Percentiles rank a stretch among this genome's conserved stretches.
phyloP scores from a whole-genome alignment of 2,329 filamentous ascomycete genomes.

The Nemania sp. region DNA sequence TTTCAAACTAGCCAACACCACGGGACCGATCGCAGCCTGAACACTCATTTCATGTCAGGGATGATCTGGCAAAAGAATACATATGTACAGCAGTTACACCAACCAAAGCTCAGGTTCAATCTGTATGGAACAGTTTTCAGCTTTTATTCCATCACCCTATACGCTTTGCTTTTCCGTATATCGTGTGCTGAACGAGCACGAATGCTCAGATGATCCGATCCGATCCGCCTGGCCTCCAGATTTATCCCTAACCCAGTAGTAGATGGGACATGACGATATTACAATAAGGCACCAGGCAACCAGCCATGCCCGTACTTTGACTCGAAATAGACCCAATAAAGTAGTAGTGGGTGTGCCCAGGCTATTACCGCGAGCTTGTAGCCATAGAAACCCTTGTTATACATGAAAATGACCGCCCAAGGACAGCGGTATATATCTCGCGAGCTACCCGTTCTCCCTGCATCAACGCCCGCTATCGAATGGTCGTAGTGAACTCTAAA shows the following conservation, averaged over 20 bases:
- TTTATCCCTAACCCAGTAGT: too few relatives aligned
- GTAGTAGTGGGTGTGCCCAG: constrained; percentile 5
- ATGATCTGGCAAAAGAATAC: too few relatives aligned
- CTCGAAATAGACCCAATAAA: constrained; percentile 9
- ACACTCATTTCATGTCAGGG: too few relatives aligned
- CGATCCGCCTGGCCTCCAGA: background rate
- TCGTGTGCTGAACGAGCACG: background rate
- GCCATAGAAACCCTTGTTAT: constrained; percentile 19
- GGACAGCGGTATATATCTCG: background rate
- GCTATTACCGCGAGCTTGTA: background rate
- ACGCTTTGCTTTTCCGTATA: background rate
- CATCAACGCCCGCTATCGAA: constrained; percentile 19
- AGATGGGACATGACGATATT: background rate
- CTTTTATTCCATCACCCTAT: too few relatives aligned
- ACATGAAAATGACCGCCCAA: constrained; percentile 14
- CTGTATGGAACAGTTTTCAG: too few relatives aligned
- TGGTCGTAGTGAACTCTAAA: background rate
- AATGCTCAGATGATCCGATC: background rate
- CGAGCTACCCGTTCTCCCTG: background rate
- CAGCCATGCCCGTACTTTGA: too few relatives aligned
- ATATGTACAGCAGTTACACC: too few relatives aligned
- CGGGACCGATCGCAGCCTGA: too few relatives aligned
- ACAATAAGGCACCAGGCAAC: background rate
- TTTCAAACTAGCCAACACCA: too few relatives aligned
- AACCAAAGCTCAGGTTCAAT: too few relatives aligned